Base-by-base conservation (phyloP, 805 yeast species). In the Wickerhamiella brachini region DNA sequence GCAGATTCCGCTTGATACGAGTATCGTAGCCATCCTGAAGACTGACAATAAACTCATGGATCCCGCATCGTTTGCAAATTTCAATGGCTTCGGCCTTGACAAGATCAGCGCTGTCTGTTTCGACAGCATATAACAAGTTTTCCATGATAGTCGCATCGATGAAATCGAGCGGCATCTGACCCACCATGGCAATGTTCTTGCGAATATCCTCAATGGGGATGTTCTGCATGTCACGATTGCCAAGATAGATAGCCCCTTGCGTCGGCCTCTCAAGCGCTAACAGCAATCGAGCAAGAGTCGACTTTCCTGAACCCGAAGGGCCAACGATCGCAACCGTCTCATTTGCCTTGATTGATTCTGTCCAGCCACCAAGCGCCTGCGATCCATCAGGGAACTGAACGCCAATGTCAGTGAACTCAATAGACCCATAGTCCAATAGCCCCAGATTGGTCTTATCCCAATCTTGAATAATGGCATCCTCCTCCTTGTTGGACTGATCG, bases 301-400 rank as follows among this genome's bases (percentile, higher is more conserved):
- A 83, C 65, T 93, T 93, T 0, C 99, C 99, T 13, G 83, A 75
- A 0, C 99, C 99, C 1, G 97, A 85, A 37, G 76, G 79, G 0
- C 98, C 99, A 2, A 81, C 77, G 1, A 93, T 65, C 0, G 85
- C 93, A 20, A 83, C 69, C 0, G 76, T 69, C 51, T 78, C 77
- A 18, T 77, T 76, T 10, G 67, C 58, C 0, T 59, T 26, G 1
- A 89, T 62, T 0, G 53, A 44, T 31, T 83, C 66, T 9, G 65
- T 63, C 6, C 84, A 57, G 29, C 72, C 58, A 1, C 68, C 64
- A 31, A 83, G 68, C 2, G 75, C 68, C 2, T 20, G 10, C 1
- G 46, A 42, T 2, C 57, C 56, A 31, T 53, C 37, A 6, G 70
- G 20, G 17, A 20, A 31, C 20, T 12, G 23, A 15, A 53, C 44